These are phyloP conservation scores for Serendipita sp. DNA, from an alignment of 768 basidiomycete genomes.

Conservation along the genomic window DNA sequence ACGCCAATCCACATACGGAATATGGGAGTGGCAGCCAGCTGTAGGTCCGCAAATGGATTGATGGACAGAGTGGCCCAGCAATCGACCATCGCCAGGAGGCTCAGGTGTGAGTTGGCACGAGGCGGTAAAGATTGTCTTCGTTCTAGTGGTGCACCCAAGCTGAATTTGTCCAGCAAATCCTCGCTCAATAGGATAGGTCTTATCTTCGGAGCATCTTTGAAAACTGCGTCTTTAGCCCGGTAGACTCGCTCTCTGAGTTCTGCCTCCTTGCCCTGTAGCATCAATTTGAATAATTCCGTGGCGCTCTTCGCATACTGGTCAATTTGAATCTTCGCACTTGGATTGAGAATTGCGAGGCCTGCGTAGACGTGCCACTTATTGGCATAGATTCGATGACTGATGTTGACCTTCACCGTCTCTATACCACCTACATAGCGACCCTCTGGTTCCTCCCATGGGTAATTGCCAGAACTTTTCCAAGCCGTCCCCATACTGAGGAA, in stretches of 20 bases:
- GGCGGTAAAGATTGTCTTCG: slow-evolving; percentile 16
- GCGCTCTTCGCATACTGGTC: slow-evolving; percentile 76
- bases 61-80: slow-evolving; percentile 84
- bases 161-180: slow-evolving; percentile 77
- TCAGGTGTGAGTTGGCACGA: slow-evolving; percentile 76
- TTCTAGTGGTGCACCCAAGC: slow-evolving; percentile 36
- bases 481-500: slow-evolving; percentile 99
- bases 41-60: slow-evolving; percentile 79
- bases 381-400: slow-evolving; percentile 87
- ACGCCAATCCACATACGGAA: slow-evolving; percentile 96
- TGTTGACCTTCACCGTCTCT: slow-evolving; percentile 96
- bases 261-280: slow-evolving; percentile 47
- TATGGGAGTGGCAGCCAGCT: slow-evolving; percentile 87
- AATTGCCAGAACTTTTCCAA: slow-evolving; percentile 59
- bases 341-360: slow-evolving; percentile 94
- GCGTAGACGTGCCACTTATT: slow-evolving; percentile 99
- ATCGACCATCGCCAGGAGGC: slow-evolving; percentile 95
- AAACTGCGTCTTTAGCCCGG: slow-evolving; percentile 60
- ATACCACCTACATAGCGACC: slow-evolving; percentile 93
- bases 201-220: slow-evolving; percentile 32
- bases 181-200: slow-evolving; percentile 70
- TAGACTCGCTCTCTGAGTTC: slow-evolving; percentile 57
- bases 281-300: slow-evolving; percentile 88
- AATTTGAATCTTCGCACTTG: slow-evolving; percentile 74
- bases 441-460: slow-evolving; percentile 76